Percentiles rank a stretch among this genome's conserved stretches.
phyloP scores from a whole-genome alignment of 164 flowering plant species.

The Nymphaea thermarum region DNA sequence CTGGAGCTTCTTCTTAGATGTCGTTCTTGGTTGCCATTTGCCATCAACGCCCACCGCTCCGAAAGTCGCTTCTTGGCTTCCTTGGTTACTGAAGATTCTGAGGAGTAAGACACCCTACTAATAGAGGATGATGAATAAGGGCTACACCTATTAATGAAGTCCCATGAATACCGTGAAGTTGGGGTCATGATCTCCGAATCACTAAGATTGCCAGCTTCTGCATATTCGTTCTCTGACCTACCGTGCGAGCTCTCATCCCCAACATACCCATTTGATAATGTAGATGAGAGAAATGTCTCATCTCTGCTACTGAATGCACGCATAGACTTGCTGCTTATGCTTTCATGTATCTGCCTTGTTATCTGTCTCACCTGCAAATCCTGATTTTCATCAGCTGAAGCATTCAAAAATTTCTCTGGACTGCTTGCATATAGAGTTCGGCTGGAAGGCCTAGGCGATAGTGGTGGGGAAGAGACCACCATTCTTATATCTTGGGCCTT shows the following conservation, averaged over 20 bases:
- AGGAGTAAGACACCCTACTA: conserved; percentile 66
- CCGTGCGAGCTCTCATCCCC: conserved; percentile 80
- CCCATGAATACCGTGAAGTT: conserved; percentile 75
- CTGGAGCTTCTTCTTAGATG: conserved; percentile 62
- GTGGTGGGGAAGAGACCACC: conserved; percentile 33
- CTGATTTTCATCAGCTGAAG: conserved; percentile 29
- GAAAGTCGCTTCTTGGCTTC: conserved; percentile 97
- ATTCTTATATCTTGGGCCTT: conserved; percentile 38
- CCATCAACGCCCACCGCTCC: conserved; percentile 88
- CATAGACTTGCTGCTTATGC: conserved; percentile 23
- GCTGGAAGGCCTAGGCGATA: conserved; percentile 21
- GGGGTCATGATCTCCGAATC: conserved; percentile 84
- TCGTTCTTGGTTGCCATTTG: conserved; percentile 45
- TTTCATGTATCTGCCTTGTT: conserved; percentile 50
- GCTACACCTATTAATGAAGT: conserved; percentile 52
- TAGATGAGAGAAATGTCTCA: conserved; percentile 58
- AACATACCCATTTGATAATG: conserved; percentile 68
- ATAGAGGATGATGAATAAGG: conserved; percentile 63
- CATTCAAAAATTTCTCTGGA: conserved; percentile 23
- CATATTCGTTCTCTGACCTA: conserved; percentile 61
- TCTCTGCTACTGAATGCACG: conserved; percentile 19
- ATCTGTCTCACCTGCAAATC: conserved; percentile 66
- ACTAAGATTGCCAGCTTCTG: conserved; percentile 42
- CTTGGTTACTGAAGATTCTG: conserved; percentile 85
- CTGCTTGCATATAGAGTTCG: not conserved